phyloP scores from a whole-genome alignment of 2,329 filamentous ascomycete genomes.

The Mycosphaerella sp. region DNA sequence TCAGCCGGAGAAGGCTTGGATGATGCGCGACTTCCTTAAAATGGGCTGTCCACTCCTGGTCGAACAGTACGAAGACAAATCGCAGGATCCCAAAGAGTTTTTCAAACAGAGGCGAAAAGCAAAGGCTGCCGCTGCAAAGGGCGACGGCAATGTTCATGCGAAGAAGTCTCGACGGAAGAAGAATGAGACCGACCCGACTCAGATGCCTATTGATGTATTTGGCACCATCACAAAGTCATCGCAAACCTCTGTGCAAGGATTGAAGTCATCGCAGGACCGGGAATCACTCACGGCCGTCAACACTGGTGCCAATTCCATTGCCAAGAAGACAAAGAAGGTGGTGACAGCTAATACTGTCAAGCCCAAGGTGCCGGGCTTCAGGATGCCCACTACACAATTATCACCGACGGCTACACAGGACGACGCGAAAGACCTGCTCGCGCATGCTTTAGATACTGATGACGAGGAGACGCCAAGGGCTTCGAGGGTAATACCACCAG shows the following conservation, averaged over 20 bases:
- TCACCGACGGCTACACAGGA: not conserved
- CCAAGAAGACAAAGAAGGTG: constrained; percentile 7
- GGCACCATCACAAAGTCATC: constrained; percentile 17
- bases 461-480: constrained; percentile 16
- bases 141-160: constrained; percentile 16
- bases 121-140: constrained; percentile 14
- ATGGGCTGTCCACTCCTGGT: constrained; percentile 60
- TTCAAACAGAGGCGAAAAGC: constrained; percentile 26
- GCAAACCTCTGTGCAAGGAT: constrained; percentile 6
- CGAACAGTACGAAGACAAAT: constrained; percentile 56
- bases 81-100: constrained; percentile 26
- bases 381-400: constrained; percentile 11
- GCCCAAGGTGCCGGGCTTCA: constrained; percentile 7
- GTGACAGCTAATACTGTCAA: not conserved
- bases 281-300: constrained; percentile 11
- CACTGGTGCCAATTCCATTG: constrained; percentile 7
- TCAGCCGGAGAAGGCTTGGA: constrained; percentile 60
- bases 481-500: not conserved
- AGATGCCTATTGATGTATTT: constrained; percentile 11
- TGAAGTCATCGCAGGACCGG: constrained; percentile 5
- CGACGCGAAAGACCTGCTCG: not conserved
- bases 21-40: constrained; percentile 58
- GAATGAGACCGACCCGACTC: constrained; percentile 10
- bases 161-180: constrained; percentile 17
- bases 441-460: constrained; percentile 5